These are phyloP conservation scores for Apiospora kogelbergensis DNA, from an alignment of 2,329 filamentous ascomycete genomes.

Conservation along the genomic window DNA sequence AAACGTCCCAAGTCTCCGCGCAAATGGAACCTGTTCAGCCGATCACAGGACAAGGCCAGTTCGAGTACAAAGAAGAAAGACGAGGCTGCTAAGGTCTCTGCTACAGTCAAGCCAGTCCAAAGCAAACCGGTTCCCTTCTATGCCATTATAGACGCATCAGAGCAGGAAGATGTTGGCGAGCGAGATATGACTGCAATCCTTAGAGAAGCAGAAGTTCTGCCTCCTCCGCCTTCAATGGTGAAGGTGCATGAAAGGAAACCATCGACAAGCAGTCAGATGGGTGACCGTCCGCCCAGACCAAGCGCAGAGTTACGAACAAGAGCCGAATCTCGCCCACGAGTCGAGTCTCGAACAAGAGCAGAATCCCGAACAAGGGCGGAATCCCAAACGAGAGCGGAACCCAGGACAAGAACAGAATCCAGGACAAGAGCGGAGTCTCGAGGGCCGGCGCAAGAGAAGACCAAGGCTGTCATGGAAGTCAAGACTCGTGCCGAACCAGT, in stretches of 20 bases:
- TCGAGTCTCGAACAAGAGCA: not conserved
- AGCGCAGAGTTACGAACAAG: not conserved
- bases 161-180: constrained; percentile 44
- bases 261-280: constrained; percentile 16
- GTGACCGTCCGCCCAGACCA: not conserved
- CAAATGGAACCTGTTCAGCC: constrained; percentile 65
- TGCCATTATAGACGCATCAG: constrained; percentile 60
- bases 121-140: constrained; percentile 59
- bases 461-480: not conserved
- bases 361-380: too few species aligned
- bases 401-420: too few species aligned
- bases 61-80: constrained; percentile 32
- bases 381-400: too few species aligned
- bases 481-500: not conserved
- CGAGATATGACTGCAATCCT: constrained; percentile 48
- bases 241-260: constrained; percentile 16
- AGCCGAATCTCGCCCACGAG: too few species aligned
- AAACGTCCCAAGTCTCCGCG: constrained; percentile 56
- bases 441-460: not conserved
- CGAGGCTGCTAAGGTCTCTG: constrained; percentile 40
- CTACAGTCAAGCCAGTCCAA: constrained; percentile 48
- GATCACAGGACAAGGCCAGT: constrained; percentile 46
- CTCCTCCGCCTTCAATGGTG: not conserved
- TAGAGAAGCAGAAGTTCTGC: constrained; percentile 46
- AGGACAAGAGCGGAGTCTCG: not conserved